These are phyloP conservation scores for Coemansia asiatica DNA, from an alignment of 192 early-diverging fungal genomes.

Conservation along the genomic window DNA sequence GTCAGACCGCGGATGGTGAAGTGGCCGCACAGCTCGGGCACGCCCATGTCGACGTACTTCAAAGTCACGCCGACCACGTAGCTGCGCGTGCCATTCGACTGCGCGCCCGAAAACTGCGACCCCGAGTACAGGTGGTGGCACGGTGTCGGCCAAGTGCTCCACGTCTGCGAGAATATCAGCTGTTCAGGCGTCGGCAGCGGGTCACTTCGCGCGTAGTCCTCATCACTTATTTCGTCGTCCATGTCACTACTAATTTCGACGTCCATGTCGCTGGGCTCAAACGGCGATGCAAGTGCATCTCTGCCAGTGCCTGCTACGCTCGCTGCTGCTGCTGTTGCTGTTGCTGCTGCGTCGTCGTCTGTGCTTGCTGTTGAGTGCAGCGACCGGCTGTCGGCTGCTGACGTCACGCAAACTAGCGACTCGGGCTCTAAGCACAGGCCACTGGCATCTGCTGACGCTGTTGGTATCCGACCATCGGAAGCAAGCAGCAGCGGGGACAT, in stretches of 20 bases:
- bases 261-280: neutral
- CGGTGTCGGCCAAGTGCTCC: slow-evolving; percentile 55
- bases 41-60: slow-evolving; percentile 64
- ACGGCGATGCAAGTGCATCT: neutral
- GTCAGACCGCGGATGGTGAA: slow-evolving; percentile 76
- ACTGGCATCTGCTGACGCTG: neutral
- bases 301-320: neutral
- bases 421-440: neutral
- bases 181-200: slow-evolving; percentile 48
- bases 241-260: too few species aligned
- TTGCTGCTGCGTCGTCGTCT: neutral
- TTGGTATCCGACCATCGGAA: slow-evolving; percentile 2
- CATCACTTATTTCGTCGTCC: slow-evolving; percentile 11
- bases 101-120: slow-evolving; percentile 44
- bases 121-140: slow-evolving; percentile 57
- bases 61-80: slow-evolving; percentile 43
- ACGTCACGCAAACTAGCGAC: neutral
- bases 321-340: neutral
- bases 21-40: slow-evolving; percentile 70
- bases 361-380: neutral
- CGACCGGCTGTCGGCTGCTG: slow-evolving; percentile 1
- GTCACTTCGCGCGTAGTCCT: slow-evolving; percentile 20
- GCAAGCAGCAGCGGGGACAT: neutral
- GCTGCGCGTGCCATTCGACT: slow-evolving; percentile 51
- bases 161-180: slow-evolving; percentile 51